Conservation (phyloP, 2,329 filamentous ascomycete genomes). For the Microcyclospora pomicola region DNA sequence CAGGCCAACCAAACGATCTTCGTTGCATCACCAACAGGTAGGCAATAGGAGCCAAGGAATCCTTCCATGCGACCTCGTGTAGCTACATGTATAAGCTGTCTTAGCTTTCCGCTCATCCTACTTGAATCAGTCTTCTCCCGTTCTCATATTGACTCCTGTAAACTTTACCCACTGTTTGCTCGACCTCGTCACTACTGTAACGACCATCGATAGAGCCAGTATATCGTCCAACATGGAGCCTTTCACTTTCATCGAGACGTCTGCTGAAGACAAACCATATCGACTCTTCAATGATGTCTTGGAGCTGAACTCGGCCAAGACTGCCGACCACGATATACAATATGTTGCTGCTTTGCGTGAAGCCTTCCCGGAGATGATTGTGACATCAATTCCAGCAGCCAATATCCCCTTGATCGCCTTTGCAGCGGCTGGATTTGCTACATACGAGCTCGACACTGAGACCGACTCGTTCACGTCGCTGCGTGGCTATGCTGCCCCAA, state of each 20-base stretch:
- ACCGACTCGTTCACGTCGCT: slow-evolving; percentile 25
- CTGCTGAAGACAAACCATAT: slow-evolving; percentile 2
- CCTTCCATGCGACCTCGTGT: too few relatives aligned
- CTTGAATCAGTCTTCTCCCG: too few relatives aligned
- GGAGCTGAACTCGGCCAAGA: slow-evolving; percentile 22
- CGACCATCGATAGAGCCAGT: too few relatives aligned
- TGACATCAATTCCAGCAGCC: slow-evolving; percentile 24
- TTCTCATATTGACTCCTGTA: too few relatives aligned
- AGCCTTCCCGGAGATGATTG: slow-evolving; percentile 24
- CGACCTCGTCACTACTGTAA: too few relatives aligned
- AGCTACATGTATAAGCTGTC: too few relatives aligned
- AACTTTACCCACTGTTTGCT: too few relatives aligned
- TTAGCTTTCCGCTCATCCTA: too few relatives aligned
- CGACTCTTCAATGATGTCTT: slow-evolving; percentile 25
- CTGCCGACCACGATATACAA: slow-evolving; percentile 27
- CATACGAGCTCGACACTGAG: slow-evolving; percentile 24
- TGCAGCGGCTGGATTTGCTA: slow-evolving; percentile 28
- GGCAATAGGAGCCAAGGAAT: too few relatives aligned
- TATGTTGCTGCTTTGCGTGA: slow-evolving; percentile 23
- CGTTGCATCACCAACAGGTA: too few relatives aligned
- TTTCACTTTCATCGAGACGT: slow-evolving; percentile 21
- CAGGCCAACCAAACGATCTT: too few relatives aligned
- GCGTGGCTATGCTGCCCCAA: slow-evolving; percentile 23
- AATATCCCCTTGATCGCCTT: slow-evolving; percentile 29
- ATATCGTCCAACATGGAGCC: slow-evolving; percentile 11